Conservation (phyloP, 176 grass and related monocot species). For the Cenchrus purpureus region DNA sequence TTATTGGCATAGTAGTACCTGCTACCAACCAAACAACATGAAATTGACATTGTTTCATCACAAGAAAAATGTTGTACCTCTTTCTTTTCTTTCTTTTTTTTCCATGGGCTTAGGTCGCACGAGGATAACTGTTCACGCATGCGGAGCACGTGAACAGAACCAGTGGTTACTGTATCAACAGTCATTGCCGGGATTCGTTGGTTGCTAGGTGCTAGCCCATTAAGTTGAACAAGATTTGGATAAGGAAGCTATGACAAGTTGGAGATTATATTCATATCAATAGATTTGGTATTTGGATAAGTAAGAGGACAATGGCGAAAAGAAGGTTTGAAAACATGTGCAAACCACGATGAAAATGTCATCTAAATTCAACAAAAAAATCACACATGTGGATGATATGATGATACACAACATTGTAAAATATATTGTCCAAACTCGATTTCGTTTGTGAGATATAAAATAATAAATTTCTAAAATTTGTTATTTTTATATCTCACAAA, state of each 20-base stretch:
- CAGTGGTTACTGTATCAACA: background rate
- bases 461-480: no score
- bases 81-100: background rate
- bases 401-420: no score
- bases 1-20: background rate
- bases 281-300: background rate
- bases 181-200: background rate
- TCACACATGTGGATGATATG: no score
- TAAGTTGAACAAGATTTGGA: background rate
- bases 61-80: background rate
- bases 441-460: no score
- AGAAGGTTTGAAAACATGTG: background rate
- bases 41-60: background rate
- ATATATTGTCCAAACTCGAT: no score
- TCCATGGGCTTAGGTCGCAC: background rate
- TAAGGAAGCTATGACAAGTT: background rate
- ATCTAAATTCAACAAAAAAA: no score
- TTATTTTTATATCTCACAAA: no score
- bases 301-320: background rate
- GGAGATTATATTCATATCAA: background rate
- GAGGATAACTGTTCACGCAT: background rate
- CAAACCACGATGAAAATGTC: no score
- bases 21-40: slow-evolving; percentile 1
- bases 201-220: background rate
- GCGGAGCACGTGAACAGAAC: background rate